Conservation (phyloP, 306 rosid genomes). For the Gastrolobium bilobum region DNA sequence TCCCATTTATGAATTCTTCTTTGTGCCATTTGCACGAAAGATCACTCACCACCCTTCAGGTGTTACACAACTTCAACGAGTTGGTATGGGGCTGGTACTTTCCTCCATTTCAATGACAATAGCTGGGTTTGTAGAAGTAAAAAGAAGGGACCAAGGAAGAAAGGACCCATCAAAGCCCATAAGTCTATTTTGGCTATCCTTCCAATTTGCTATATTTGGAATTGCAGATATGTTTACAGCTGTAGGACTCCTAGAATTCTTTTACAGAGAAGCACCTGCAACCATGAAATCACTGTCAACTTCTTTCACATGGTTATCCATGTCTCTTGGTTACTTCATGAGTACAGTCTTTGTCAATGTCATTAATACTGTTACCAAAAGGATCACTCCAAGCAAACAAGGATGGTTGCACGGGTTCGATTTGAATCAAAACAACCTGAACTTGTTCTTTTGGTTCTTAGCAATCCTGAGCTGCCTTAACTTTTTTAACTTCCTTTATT, state of each 20-base stretch:
- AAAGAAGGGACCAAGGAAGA: constrained; percentile 66
- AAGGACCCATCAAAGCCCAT: constrained; percentile 59
- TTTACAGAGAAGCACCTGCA: constrained; percentile 80
- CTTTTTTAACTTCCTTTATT: constrained; percentile 74
- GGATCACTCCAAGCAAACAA: constrained; percentile 65
- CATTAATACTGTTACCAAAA: constrained; percentile 67
- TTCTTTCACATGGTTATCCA: constrained; percentile 75
- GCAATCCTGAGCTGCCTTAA: constrained; percentile 82
- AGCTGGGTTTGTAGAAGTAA: constrained; percentile 78
- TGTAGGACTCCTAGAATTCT: constrained; percentile 83
- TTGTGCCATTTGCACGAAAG: constrained; percentile 80
- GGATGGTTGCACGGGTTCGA: constrained; percentile 79
- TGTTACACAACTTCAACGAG: constrained; percentile 85
- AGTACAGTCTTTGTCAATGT: constrained; percentile 72
- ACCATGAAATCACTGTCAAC: constrained; percentile 88
- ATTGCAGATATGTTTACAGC: constrained; percentile 94
- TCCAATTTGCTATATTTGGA: constrained; percentile 86
- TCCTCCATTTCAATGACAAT: constrained; percentile 78
- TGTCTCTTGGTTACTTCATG: constrained; percentile 79
- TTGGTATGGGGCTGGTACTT: constrained; percentile 79
- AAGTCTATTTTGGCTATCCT: constrained; percentile 84
- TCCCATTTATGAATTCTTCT: constrained; percentile 76
- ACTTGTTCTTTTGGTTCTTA: constrained; percentile 85
- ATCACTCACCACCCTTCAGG: constrained; percentile 86
- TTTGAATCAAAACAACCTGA: constrained; percentile 67